Conservation (phyloP, 371 early-diverging fungal genomes). For the Chytridiales sp. region DNA sequence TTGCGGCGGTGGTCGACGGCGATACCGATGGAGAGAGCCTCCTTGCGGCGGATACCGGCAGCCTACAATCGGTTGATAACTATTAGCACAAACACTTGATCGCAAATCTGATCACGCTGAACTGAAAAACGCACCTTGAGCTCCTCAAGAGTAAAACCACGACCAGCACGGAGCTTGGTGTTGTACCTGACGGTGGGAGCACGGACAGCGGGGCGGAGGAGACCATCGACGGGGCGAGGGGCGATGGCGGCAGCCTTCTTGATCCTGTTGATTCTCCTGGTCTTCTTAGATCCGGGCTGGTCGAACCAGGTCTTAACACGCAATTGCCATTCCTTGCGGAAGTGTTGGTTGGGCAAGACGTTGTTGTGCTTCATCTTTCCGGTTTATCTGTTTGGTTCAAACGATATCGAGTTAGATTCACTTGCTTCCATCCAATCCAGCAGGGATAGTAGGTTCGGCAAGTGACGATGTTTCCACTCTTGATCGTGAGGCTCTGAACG, state of each 20-base stretch:
- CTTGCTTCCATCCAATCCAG: too few relatives aligned
- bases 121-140: slow-evolving; percentile 78
- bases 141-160: slow-evolving; percentile 99
- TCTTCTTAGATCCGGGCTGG: slow-evolving; percentile 96
- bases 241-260: slow-evolving; percentile 96
- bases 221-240: slow-evolving; percentile 97
- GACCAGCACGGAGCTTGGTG: slow-evolving; percentile 96
- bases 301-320: slow-evolving; percentile 99
- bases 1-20: slow-evolving; percentile 98
- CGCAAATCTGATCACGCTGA: slow-evolving; percentile 10
- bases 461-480: too few relatives aligned
- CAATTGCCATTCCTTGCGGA: slow-evolving; percentile 98
- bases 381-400: too few relatives aligned
- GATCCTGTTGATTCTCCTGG: slow-evolving; percentile 84
- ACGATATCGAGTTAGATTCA: too few relatives aligned
- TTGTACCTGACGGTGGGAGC: slow-evolving; percentile 99
- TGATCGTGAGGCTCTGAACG: too few relatives aligned
- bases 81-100: neutral
- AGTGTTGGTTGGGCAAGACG: slow-evolving; percentile 96
- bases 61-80: slow-evolving; percentile 24
- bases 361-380: slow-evolving; percentile 93
- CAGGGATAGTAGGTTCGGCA: too few relatives aligned
- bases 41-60: slow-evolving; percentile 92
- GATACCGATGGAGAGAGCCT: slow-evolving; percentile 97
- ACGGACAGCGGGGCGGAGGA: slow-evolving; percentile 97